Percentiles rank a stretch among this genome's conserved stretches.
Conservation (phyloP, 2,329 filamentous ascomycete genomes). For the Verticillium isaacii region DNA sequence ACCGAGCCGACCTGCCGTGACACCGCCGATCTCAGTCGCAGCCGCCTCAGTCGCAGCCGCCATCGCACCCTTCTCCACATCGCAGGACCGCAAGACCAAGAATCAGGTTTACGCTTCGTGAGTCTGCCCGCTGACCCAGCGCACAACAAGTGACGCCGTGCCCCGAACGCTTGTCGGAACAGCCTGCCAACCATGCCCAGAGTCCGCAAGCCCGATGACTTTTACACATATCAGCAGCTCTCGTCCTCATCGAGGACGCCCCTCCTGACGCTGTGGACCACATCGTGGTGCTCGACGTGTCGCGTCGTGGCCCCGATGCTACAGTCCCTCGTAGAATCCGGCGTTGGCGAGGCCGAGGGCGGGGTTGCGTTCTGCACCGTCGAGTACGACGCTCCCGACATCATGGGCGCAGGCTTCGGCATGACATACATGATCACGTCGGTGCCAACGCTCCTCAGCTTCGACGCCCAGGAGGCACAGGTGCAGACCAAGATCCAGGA, state of each 20-base stretch:
- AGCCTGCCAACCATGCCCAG: constrained; percentile 23
- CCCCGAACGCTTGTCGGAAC: background rate
- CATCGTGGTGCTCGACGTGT: constrained; percentile 54
- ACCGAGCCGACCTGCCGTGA: background rate
- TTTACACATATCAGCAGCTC: constrained; percentile 51
- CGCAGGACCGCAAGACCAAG: constrained; percentile 15
- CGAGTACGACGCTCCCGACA: constrained; percentile 54
- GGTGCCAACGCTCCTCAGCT: constrained; percentile 53
- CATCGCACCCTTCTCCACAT: constrained; percentile 7
- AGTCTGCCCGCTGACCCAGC: constrained; percentile 10
- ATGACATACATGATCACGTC: constrained; percentile 54
- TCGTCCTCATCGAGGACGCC: constrained; percentile 48
- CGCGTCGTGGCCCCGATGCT: constrained; percentile 44
- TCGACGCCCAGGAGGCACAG: constrained; percentile 50
- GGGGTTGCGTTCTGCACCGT: constrained; percentile 50
- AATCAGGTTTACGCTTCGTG: constrained; percentile 31
- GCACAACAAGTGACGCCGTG: background rate
- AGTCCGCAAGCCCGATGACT: constrained; percentile 48
- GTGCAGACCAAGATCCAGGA: constrained; percentile 44
- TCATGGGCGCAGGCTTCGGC: constrained; percentile 43
- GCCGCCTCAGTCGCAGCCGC: background rate
- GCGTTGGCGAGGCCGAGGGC: constrained; percentile 50
- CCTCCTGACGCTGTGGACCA: constrained; percentile 57
- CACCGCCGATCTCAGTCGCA: background rate
- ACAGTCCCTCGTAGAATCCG: constrained; percentile 40